phyloP scores from a whole-genome alignment of 2,329 filamentous ascomycete species.

The Raffaelea deltoideospora region DNA sequence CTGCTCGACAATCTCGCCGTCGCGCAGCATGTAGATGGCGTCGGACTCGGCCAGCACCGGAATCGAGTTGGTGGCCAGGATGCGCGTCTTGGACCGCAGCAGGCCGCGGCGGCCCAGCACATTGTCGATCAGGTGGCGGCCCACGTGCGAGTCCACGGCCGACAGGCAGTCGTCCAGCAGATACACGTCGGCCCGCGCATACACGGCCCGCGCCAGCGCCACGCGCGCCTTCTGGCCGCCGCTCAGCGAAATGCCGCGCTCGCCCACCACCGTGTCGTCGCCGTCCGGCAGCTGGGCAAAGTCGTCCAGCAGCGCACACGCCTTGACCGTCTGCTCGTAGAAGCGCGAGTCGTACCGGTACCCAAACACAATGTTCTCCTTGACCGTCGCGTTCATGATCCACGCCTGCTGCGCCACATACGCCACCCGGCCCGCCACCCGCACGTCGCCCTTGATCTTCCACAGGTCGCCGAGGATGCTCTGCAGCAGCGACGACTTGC shows the following conservation, averaged over 20 bases:
- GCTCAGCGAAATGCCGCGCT: slow-evolving; percentile 89
- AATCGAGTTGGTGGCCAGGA: slow-evolving; percentile 91
- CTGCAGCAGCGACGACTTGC: slow-evolving; percentile 87
- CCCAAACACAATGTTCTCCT: slow-evolving; percentile 94
- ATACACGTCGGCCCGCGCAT: slow-evolving; percentile 92
- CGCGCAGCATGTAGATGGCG: slow-evolving; percentile 71
- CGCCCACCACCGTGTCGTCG: slow-evolving; percentile 90
- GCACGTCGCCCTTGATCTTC: slow-evolving; percentile 73
- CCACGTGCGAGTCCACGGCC: slow-evolving; percentile 96
- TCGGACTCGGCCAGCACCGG: slow-evolving; percentile 79
- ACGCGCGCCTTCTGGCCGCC: slow-evolving; percentile 93
- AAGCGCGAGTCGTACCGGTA: slow-evolving; percentile 88
- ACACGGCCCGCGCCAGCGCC: slow-evolving; percentile 83
- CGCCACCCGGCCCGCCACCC: slow-evolving; percentile 67
- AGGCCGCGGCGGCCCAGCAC: slow-evolving; percentile 79
- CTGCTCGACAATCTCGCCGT: slow-evolving; percentile 70
- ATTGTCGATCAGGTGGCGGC: slow-evolving; percentile 84
- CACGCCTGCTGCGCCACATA: slow-evolving; percentile 90
- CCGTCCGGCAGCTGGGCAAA: slow-evolving; percentile 88
- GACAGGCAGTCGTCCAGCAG: slow-evolving; percentile 88
- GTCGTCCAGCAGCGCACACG: slow-evolving; percentile 81
- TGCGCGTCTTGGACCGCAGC: slow-evolving; percentile 70
- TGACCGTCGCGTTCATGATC: slow-evolving; percentile 96
- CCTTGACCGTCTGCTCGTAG: slow-evolving; percentile 83
- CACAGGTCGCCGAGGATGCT: slow-evolving; percentile 81